Base-by-base conservation (phyloP, 768 basidiomycete species). In the Mycena belliarum region DNA sequence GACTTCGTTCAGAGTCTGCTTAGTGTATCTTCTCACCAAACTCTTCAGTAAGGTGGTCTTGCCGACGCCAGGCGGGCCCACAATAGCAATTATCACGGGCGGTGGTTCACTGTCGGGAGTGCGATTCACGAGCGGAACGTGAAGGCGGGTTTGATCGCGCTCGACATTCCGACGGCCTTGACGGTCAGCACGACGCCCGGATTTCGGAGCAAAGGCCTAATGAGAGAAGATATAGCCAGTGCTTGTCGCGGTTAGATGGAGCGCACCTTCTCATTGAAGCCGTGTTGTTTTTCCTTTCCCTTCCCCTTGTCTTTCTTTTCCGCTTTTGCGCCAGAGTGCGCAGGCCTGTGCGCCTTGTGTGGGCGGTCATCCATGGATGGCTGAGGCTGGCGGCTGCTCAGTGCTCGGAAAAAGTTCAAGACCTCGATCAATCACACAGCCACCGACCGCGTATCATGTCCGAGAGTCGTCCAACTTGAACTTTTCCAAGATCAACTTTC, bases 51-150 rank as follows among this genome's bases (percentile, higher is more conserved):
- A 79, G 2, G 95, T 98, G 1, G 93, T 91, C 73, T 98, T 99
- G 53, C 97, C 97, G 26, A 98, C 97, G 9, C 97, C 97, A 2
- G 95, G 89, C 26, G 97, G 95, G 0, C 97, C 97, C 37, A 98
- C 95, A 48, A 99, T 82, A 25, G 95, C 96, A 33, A 99, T 84
- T 59, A 98, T 85, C 65, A 98, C 85, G 6, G 97, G 97, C 2
- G 97, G 96, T 3, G 97, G 93, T 40, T 87, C 83, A 52, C 89
- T 86, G 60, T 94, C 88, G 5, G 97, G 96, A 11, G 94, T 98
- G 49, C 97, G 84, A 72, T 98, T 89, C 51, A 98, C 92, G 26
- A 97, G 83, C 15, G 97, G 97, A 8, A 98, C 97, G 71, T 99
- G 97, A 1, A 99, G 81, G 41, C 95, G 83, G 2, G 93, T 92